These are phyloP conservation scores for Hymenoscyphus linearis DNA, from an alignment of 2,329 filamentous ascomycete species.

Conservation along the genomic window DNA sequence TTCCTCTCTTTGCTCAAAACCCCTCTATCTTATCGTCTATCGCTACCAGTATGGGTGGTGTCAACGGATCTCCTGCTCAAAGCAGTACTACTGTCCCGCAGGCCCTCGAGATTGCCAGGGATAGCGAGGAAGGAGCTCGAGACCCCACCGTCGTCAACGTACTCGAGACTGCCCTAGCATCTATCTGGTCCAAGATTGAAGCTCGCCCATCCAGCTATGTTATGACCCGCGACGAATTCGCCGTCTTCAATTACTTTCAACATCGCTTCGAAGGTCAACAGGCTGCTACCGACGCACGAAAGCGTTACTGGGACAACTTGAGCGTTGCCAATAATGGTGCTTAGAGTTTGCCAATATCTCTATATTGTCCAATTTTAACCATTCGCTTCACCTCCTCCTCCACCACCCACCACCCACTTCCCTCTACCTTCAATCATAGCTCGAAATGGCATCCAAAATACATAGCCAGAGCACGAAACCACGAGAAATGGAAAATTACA, in stretches of 20 bases:
- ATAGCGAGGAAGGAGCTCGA: slow-evolving; percentile 60
- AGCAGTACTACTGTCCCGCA: slow-evolving; percentile 44
- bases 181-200: slow-evolving; percentile 65
- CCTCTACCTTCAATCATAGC: background rate
- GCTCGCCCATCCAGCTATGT: slow-evolving; percentile 64
- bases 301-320: slow-evolving; percentile 48
- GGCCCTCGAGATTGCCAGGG: slow-evolving; percentile 71
- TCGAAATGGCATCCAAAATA: background rate
- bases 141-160: slow-evolving; percentile 58
- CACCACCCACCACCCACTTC: background rate
- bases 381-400: background rate
- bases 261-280: slow-evolving; percentile 53
- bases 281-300: slow-evolving; percentile 43
- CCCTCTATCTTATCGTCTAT: slow-evolving; percentile 14
- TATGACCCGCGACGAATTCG: slow-evolving; percentile 72
- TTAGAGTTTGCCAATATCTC: background rate
- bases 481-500: background rate
- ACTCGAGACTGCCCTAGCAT: slow-evolving; percentile 57
- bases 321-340: slow-evolving; percentile 20
- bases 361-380: background rate
- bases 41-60: slow-evolving; percentile 21
- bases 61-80: slow-evolving; percentile 12
- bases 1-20: slow-evolving; percentile 13
- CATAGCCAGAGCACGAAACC: background rate
- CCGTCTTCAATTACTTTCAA: slow-evolving; percentile 82